These are phyloP conservation scores for Penicillium sp. DNA, from an alignment of 2,329 filamentous ascomycete genomes.

Conservation along the genomic window DNA sequence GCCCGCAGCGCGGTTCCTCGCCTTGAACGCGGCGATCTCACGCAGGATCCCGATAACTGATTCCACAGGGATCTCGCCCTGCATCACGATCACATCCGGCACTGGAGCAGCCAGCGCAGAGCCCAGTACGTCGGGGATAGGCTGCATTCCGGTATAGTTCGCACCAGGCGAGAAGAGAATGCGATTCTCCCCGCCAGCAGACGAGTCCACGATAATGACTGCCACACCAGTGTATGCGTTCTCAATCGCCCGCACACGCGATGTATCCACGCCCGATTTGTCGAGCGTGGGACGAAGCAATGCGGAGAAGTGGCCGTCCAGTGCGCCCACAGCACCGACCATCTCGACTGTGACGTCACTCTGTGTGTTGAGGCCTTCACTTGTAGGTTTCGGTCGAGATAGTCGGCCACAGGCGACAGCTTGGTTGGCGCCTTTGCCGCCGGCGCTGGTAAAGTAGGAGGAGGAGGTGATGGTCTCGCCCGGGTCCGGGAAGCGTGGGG, in stretches of 20 bases:
- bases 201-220: slow-evolving; percentile 76
- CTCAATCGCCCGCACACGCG: slow-evolving; percentile 56
- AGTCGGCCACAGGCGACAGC: slow-evolving; percentile 86
- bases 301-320: slow-evolving; percentile 67
- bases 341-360: slow-evolving; percentile 64
- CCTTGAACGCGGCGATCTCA: slow-evolving; percentile 40
- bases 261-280: slow-evolving; percentile 67
- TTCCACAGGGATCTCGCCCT: slow-evolving; percentile 75
- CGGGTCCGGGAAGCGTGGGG: slow-evolving; percentile 78
- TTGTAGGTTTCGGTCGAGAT: slow-evolving; percentile 61
- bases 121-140: slow-evolving; percentile 46
- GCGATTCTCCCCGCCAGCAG: slow-evolving; percentile 72
- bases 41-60: slow-evolving; percentile 68
- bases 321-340: slow-evolving; percentile 72
- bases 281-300: slow-evolving; percentile 65
- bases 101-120: slow-evolving; percentile 45
- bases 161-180: slow-evolving; percentile 77
- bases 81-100: slow-evolving; percentile 73
- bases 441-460: slow-evolving; percentile 79
- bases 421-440: slow-evolving; percentile 96
- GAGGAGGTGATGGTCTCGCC: slow-evolving; percentile 87
- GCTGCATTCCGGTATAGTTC: slow-evolving; percentile 60
- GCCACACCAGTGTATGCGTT: slow-evolving; percentile 70
- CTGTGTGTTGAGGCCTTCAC: slow-evolving; percentile 27
- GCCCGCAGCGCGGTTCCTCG: slow-evolving; percentile 52